A percentile compares a stretch with the other conserved stretches of the same genome.
These are phyloP conservation scores for Ophiostoma montium DNA, from an alignment of 2,329 filamentous ascomycete genomes.

Conservation along the genomic window DNA sequence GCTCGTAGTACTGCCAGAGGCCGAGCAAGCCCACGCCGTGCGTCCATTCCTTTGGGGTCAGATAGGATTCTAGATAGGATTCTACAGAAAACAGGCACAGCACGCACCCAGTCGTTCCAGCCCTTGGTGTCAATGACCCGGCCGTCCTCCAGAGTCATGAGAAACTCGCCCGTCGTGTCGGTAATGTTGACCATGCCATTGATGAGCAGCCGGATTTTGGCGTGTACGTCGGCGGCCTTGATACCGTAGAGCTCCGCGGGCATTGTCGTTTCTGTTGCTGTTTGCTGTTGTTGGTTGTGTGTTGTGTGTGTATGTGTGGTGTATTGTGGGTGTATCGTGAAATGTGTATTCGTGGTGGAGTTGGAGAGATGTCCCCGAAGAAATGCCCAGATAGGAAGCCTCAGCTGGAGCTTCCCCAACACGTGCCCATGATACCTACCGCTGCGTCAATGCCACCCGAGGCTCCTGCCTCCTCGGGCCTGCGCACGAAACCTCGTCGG, in stretches of 20 bases:
- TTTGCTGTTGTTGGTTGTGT: not conserved
- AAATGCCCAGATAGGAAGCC: no score
- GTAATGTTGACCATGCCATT: slow-evolving; percentile 64
- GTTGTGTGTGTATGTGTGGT: not conserved
- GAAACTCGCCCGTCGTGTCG: slow-evolving; percentile 60
- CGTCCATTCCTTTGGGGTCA: slow-evolving; percentile 47
- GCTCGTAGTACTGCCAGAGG: slow-evolving; percentile 66
- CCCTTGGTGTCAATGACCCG: slow-evolving; percentile 72
- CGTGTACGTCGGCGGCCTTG: slow-evolving; percentile 32
- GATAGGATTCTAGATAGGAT: no score
- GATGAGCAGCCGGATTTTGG: slow-evolving; percentile 51
- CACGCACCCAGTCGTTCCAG: slow-evolving; percentile 62
- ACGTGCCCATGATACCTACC: not conserved
- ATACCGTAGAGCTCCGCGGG: slow-evolving; percentile 30
- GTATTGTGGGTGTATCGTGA: no score
- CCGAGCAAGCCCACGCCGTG: slow-evolving; percentile 70
- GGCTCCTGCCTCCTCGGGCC: not conserved
- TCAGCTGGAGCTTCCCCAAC: no score
- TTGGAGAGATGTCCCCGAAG: no score
- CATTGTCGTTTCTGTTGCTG: slow-evolving; percentile 16
- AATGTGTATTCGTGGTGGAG: no score
- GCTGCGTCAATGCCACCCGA: no score
- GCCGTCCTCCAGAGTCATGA: slow-evolving; percentile 56
- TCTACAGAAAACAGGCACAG: no score
- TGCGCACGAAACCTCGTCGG: not conserved